These are phyloP conservation scores for Macrophomina pseudophaseolina DNA, from an alignment of 2,329 filamentous ascomycete species.

Conservation along the genomic window DNA sequence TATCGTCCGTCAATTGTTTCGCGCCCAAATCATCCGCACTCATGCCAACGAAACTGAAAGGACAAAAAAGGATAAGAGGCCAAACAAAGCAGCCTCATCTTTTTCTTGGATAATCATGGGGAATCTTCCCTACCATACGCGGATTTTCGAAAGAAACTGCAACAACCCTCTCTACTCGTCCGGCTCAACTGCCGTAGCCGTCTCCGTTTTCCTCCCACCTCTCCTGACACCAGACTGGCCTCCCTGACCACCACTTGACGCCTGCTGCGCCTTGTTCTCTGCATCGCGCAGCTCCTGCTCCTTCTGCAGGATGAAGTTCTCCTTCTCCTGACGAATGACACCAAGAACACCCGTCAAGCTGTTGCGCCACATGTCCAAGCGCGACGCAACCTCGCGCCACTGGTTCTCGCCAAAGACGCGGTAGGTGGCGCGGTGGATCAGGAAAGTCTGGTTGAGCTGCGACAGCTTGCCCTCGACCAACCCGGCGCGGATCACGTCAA, in stretches of 20 bases:
- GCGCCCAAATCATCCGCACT: not conserved
- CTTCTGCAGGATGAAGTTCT: conserved; percentile 75
- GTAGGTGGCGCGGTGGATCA: conserved; percentile 95
- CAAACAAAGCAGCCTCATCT: not conserved
- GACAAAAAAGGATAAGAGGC: not conserved
- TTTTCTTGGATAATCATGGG: not conserved
- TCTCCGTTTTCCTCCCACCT: not conserved
- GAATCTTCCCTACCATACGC: not conserved
- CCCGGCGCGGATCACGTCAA: conserved; percentile 94
- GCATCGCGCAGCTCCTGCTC: conserved; percentile 77
- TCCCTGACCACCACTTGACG: not conserved
- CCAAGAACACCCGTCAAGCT: conserved; percentile 78
- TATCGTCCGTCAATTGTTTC: not conserved
- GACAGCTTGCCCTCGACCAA: conserved; percentile 96
- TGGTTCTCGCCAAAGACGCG: conserved; percentile 97
- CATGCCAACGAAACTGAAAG: not conserved
- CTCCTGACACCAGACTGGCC: conserved; percentile 8
- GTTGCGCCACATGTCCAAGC: conserved; percentile 88
- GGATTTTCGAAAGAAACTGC: not conserved
- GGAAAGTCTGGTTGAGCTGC: conserved; percentile 89
- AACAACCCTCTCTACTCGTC: not conserved
- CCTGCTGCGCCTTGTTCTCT: conserved; percentile 64
- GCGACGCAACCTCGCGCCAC: conserved; percentile 91
- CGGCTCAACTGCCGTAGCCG: not conserved
- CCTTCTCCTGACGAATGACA: conserved; percentile 80